Evolutionary conservation across 306 rosid genomes (phyloP), one percentile per base, ranked within the genome.

Genomic region (Acacia melanoxylon): DNA sequence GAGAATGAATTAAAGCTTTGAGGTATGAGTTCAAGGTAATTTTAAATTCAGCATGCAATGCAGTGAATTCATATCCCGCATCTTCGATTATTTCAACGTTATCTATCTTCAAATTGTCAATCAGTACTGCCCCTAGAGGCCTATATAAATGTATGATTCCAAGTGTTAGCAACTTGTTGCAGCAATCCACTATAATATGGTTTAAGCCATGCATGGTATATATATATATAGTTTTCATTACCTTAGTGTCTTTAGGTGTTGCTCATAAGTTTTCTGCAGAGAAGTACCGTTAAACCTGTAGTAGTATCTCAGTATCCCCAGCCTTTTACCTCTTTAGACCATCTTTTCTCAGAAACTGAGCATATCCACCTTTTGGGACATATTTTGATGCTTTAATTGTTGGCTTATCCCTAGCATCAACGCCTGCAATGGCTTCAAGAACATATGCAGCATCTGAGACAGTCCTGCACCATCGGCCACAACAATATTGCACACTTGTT

Each of bases 371-470:
- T 56, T 56, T 56, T 20, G 62, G 62, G 62, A 56, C 24, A 56
- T 20, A 56, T 22, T 83, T 86, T 11, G 89, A 88, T 66, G 87
- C 88, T 80, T 77, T 65, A 61, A 66, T 66, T 42, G 92, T 89
- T 71, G 85, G 88, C 5, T 83, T 52, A 56, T 89, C 92, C 8
- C 76, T 67, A 44, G 31, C 40, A 63, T 90, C 91, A 4, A 72
- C 11, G 42, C 92, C 97, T 37, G 54, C 91, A 77, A 89, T 90
- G 70, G 87, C 81, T 75, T 86, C 91, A 48, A 91, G 92, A 80
- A 90, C 91, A 85, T 81, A 54, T 54, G 87, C 89, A 45, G 92
- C 92, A 89, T 92, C 97, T n/a, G 92, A 78, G 25, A 92, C 90
- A 6, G 89, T 92, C 90, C 92, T 90, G 80, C 92, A 76, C 75